A percentile compares a stretch with the other conserved stretches of the same genome.
These are phyloP conservation scores for Termitomyces sp. DNA, from an alignment of 768 basidiomycete species.

Conservation along the genomic window DNA sequence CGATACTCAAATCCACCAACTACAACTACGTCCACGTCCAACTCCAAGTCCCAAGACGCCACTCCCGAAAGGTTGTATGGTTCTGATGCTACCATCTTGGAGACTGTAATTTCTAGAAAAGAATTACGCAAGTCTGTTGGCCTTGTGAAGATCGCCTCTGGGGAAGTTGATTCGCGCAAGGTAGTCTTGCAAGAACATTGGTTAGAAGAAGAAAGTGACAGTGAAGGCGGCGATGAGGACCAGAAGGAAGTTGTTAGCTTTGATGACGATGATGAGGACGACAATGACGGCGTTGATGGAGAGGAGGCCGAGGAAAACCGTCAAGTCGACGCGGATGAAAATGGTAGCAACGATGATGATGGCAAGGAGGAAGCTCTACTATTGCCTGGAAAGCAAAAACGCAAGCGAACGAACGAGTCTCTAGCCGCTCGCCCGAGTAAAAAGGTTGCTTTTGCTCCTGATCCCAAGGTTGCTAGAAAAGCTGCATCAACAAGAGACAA, in stretches of 20 bases:
- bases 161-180: slow-evolving; percentile 34
- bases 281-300: slow-evolving; percentile 33
- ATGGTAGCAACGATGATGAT: slow-evolving; percentile 35
- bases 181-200: slow-evolving; percentile 37
- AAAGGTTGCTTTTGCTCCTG: slow-evolving; percentile 50
- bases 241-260: slow-evolving; percentile 32
- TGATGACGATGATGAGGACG: slow-evolving; percentile 31
- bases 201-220: slow-evolving; percentile 14
- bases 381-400: slow-evolving; percentile 40
- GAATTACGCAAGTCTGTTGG: slow-evolving; percentile 63
- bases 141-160: slow-evolving; percentile 48
- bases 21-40: slow-evolving; percentile 16
- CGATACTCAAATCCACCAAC: slow-evolving; percentile 62
- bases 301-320: slow-evolving; percentile 36
- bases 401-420: slow-evolving; percentile 34
- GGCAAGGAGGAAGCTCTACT: slow-evolving; percentile 32
- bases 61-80: slow-evolving; percentile 30
- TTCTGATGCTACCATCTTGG: slow-evolving; percentile 49
- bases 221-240: slow-evolving; percentile 13
- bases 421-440: slow-evolving; percentile 33
- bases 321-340: slow-evolving; percentile 31
- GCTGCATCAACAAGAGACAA: slow-evolving; percentile 10
- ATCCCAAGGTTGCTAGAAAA: slow-evolving; percentile 19
- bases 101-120: slow-evolving; percentile 48
- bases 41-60: slow-evolving; percentile 3